Base-by-base conservation (phyloP, 176 grass and related monocot genomes). In the Guadua angustifolia region DNA sequence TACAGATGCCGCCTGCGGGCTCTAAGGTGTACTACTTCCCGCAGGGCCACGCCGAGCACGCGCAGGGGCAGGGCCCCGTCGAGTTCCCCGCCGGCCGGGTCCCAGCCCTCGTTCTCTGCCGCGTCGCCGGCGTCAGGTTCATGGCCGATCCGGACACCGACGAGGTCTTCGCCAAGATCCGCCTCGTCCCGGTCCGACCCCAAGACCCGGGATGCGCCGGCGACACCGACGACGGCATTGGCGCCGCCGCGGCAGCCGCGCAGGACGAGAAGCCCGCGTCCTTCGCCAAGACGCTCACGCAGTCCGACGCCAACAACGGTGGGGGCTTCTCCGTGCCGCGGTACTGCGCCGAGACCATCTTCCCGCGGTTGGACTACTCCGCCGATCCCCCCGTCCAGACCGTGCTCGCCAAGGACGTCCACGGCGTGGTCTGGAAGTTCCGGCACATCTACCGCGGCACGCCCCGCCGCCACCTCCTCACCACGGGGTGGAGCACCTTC, bases 341-440 rank as follows among this genome's bases (percentile, higher is more conserved):
- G 18, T 99, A 99, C 88, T 99, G 97, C 86, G 97, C 97, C 21
- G 97, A 99, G 85, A 99, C 97, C 59, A 94, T 99, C 88, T 99
- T 99, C 88, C 97, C 97, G 9, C 83, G 93, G 55, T 83, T 99
- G 40, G 97, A 99, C 84, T 99, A 94, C 88, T 90, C 93, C 7
- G 93, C 97, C 18, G 93, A 99, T 22, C 96, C 97, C 12, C 97
- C 97, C 0, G 97, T 99, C 6, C 97, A 99, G 81, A 99, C 91
- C 11, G 97, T 99, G 42, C 89, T 96, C 44, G 97, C 97, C 51
- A 99, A 96, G 89, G 97, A 99, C 89, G 93, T 99, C 40, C 97
- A 99, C 35, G 93, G 93, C 47, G 92, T 89, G 53, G 83, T 96
- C 69, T 99, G 97, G 97, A 99, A 96, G 79, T 99, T 99, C 74